Percentiles rank a stretch among this genome's conserved stretches.
Evolutionary conservation across 1,139 yeast genomes (phyloP).

Genomic region (Candida sp.): DNA sequence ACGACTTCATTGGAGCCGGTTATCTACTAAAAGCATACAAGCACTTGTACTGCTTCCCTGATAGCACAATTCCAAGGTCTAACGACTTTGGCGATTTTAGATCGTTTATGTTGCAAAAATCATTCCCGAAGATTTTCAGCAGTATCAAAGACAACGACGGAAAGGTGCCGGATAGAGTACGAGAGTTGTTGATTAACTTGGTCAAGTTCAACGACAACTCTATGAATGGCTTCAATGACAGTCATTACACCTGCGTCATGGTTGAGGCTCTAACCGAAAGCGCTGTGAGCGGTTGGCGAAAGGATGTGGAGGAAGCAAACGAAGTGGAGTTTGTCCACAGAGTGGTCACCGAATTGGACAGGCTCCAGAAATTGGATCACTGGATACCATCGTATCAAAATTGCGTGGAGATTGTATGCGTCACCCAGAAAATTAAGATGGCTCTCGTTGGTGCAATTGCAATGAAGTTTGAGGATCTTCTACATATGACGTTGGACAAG

Average conservation of each 20-base stretch:
- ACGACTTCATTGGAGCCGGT: conserved; percentile 70
- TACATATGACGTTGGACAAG: conserved; percentile 55
- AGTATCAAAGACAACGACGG: conserved; percentile 65
- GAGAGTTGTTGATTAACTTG: conserved; percentile 68
- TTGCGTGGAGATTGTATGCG: conserved; percentile 58
- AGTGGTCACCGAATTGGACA: conserved; percentile 56
- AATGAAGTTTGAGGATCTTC: conserved; percentile 53
- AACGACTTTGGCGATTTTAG: conserved; percentile 80
- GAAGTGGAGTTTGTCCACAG: conserved; percentile 23
- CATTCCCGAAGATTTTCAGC: conserved; percentile 68
- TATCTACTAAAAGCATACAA: conserved; percentile 77
- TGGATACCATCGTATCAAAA: conserved; percentile 84
- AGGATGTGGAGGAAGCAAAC: conserved; percentile 1
- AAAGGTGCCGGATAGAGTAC: conserved; percentile 67
- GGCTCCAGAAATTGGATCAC: conserved; percentile 81
- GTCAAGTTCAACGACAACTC: conserved; percentile 88
- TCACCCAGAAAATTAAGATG: conserved; percentile 62
- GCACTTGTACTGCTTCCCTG: conserved; percentile 72
- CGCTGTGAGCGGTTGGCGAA: conserved; percentile 28
- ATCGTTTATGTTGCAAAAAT: conserved; percentile 69
- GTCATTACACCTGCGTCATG: conserved; percentile 64
- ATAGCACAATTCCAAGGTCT: conserved; percentile 69
- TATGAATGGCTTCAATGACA: conserved; percentile 77
- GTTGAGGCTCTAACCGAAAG: conserved; percentile 57
- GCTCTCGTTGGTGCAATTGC: conserved; percentile 60